A percentile compares a stretch with the other conserved stretches of the same genome.
These are phyloP conservation scores for Termitomyces sp. DNA, from an alignment of 768 basidiomycete species.

Conservation along the genomic window DNA sequence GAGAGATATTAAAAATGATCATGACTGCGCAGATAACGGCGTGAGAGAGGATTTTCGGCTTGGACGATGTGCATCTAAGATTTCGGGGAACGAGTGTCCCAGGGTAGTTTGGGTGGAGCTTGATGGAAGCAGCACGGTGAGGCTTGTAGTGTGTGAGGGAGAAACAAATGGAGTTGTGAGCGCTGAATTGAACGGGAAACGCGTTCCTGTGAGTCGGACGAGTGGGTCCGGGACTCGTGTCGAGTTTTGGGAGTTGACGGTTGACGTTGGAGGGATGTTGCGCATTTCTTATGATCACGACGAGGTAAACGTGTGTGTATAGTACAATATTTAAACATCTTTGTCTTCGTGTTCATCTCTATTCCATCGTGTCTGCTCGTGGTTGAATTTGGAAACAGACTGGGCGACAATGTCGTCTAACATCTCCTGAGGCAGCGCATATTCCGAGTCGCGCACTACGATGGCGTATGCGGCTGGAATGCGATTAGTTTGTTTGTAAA, in stretches of 20 bases:
- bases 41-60: too few relatives aligned
- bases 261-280: slow-evolving; percentile 16
- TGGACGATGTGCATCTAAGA: background rate
- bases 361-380: slow-evolving; percentile 5
- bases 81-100: background rate
- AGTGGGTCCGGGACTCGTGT: slow-evolving; percentile 8
- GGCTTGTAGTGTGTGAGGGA: slow-evolving; percentile 13
- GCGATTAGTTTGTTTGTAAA: background rate
- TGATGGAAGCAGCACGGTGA: slow-evolving; percentile 7
- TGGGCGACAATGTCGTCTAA: slow-evolving; percentile 64
- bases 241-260: slow-evolving; percentile 20
- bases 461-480: slow-evolving; percentile 66
- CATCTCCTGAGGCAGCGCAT: slow-evolving; percentile 61
- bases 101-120: slow-evolving; percentile 15
- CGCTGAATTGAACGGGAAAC: slow-evolving; percentile 23
- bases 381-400: slow-evolving; percentile 30
- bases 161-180: slow-evolving; percentile 8
- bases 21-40: background rate
- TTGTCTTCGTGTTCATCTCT: slow-evolving; percentile 20
- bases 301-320: background rate
- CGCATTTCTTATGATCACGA: slow-evolving; percentile 15
- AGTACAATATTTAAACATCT: background rate
- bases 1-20: background rate
- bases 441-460: slow-evolving; percentile 67
- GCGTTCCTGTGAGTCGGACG: slow-evolving; percentile 13